These are phyloP conservation scores for Boletus calvinii DNA, from an alignment of 1,284 basidiomycete species.

Conservation along the genomic window DNA sequence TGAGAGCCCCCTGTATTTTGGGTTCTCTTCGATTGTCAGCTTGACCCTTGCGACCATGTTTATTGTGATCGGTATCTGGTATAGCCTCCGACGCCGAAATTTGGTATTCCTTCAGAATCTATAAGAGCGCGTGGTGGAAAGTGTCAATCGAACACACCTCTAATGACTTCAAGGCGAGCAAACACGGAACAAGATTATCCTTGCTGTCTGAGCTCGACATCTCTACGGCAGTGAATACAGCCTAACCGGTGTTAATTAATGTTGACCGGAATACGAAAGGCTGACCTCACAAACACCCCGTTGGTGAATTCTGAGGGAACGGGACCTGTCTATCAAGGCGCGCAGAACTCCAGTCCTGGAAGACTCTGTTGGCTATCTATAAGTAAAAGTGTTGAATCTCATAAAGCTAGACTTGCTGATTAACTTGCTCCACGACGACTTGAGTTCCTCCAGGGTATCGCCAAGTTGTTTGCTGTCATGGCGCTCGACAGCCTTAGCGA, in stretches of 20 bases:
- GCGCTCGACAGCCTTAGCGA: conserved; percentile 73
- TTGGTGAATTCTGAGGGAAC: conserved; percentile 44
- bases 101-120: conserved; percentile 39
- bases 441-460: conserved; percentile 59
- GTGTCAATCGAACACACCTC: conserved; percentile 39
- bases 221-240: conserved; percentile 60
- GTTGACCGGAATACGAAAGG: background rate
- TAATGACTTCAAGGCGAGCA: conserved; percentile 61
- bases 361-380: conserved; percentile 39
- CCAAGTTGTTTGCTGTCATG: conserved; percentile 54
- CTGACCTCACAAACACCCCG: conserved; percentile 49
- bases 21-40: conserved; percentile 48
- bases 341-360: conserved; percentile 66
- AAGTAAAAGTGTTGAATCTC: background rate
- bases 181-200: conserved; percentile 57
- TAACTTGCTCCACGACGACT: conserved; percentile 49
- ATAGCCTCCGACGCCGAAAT: conserved; percentile 9
- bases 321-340: conserved; percentile 68
- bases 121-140: conserved; percentile 8
- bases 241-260: conserved; percentile 39
- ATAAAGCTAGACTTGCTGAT: conserved; percentile 47
- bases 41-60: conserved; percentile 24
- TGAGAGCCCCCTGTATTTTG: conserved; percentile 81
- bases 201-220: conserved; percentile 47
- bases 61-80: conserved; percentile 12